These are phyloP conservation scores for Forsythia suspensa DNA, from an alignment of 257 asterid species.

Conservation along the genomic window DNA sequence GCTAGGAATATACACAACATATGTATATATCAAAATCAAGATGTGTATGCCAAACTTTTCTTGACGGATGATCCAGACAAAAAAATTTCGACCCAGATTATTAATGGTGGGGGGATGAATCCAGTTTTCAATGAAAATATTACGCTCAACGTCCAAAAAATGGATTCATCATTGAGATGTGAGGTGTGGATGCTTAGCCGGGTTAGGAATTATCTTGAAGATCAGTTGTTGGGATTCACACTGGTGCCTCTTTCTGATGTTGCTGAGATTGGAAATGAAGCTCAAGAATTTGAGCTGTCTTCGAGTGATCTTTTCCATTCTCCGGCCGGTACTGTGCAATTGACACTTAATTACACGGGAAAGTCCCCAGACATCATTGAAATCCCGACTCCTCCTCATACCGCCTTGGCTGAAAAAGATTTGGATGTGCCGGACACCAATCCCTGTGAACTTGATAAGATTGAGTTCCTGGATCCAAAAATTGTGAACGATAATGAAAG, in stretches of 20 bases:
- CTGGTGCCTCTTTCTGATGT: constrained; percentile 84
- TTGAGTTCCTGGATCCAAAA: constrained; percentile 50
- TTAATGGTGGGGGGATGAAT: constrained; percentile 14
- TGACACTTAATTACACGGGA: constrained; percentile 67
- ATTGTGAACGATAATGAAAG: constrained; percentile 64
- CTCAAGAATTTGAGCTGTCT: constrained; percentile 84
- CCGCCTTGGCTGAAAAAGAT: constrained; percentile 32
- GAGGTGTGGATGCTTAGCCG: constrained; percentile 99
- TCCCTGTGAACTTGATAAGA: constrained; percentile 22
- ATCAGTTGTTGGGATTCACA: constrained; percentile 88
- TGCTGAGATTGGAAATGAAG: constrained; percentile 63
- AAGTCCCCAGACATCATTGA: constrained; percentile 70
- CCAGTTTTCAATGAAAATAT: constrained; percentile 81
- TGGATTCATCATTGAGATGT: constrained; percentile 77
- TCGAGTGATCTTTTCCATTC: constrained; percentile 96
- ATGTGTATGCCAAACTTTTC: constrained; percentile 88
- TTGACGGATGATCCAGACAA: constrained; percentile 82
- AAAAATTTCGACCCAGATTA: constrained; percentile 66
- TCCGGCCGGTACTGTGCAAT: constrained; percentile 87
- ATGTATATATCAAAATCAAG: constrained; percentile 93
- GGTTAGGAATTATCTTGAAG: constrained; percentile 87
- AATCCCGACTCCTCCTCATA: constrained; percentile 40
- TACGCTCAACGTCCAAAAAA: constrained; percentile 50
- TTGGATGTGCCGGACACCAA: constrained; percentile 33
- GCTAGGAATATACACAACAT: constrained; percentile 95